Conservation (phyloP, 345 rosid species). For the Viola odorata region DNA sequence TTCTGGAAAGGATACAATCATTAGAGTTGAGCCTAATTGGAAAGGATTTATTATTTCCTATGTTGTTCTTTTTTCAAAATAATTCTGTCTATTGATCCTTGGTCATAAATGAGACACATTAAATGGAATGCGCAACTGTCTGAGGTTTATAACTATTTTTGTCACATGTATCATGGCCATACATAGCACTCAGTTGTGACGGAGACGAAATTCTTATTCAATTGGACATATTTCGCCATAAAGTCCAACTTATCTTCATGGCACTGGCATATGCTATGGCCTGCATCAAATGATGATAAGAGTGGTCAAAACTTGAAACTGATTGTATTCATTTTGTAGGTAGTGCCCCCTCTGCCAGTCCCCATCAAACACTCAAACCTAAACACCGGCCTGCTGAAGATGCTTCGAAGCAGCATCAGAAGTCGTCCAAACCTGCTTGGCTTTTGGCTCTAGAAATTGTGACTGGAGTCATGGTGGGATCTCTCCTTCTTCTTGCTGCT, state of each 20-base stretch:
- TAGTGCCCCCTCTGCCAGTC: conserved; percentile 35
- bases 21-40: too few relatives aligned
- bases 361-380: conserved; percentile 33
- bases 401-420: conserved; percentile 40
- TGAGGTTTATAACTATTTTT: too few relatives aligned
- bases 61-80: too few relatives aligned
- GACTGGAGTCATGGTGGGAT: conserved; percentile 74
- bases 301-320: conserved; percentile 5
- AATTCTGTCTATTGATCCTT: too few relatives aligned
- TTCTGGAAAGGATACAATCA: too few relatives aligned
- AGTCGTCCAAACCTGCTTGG: conserved; percentile 70
- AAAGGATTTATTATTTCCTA: too few relatives aligned
- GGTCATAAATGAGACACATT: too few relatives aligned
- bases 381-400: conserved; percentile 45
- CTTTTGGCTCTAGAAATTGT: conserved; percentile 74
- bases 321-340: conserved; percentile 32
- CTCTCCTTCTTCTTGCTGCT: conserved; percentile 40
- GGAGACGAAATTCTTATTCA: conserved; percentile 7
- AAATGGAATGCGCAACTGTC: too few relatives aligned
- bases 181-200: too few relatives aligned
- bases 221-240: too few relatives aligned
- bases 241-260: not conserved
- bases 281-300: not conserved
- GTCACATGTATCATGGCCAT: too few relatives aligned
- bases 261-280: not conserved